phyloP scores from a whole-genome alignment of 2,329 filamentous ascomycete genomes.

The Chlorencoelia australis region DNA sequence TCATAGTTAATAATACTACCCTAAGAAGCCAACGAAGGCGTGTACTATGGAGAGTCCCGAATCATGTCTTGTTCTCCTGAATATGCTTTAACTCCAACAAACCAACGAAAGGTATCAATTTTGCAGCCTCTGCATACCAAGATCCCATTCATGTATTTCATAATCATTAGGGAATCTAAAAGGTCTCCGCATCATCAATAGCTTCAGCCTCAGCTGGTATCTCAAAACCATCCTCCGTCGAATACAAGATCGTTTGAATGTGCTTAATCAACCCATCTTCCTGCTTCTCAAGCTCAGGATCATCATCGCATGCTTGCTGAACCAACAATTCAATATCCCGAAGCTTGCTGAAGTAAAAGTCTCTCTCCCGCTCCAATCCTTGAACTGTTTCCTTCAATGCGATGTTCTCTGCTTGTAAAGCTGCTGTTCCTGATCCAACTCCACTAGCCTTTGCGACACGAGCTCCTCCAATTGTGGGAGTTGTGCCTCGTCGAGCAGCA shows the following conservation, averaged over 20 bases:
- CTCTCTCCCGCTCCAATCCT: slow-evolving; percentile 87
- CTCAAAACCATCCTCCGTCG: slow-evolving; percentile 87
- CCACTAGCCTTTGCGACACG: slow-evolving; percentile 36
- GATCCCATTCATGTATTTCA: slow-evolving; percentile 14
- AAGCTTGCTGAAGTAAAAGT: slow-evolving; percentile 99
- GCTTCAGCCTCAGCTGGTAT: slow-evolving; percentile 66
- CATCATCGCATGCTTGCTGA: slow-evolving; percentile 84
- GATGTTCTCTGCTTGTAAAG: slow-evolving; percentile 73
- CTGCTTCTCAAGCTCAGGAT: slow-evolving; percentile 88
- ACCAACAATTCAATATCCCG: slow-evolving; percentile 92
- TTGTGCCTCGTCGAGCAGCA: slow-evolving; percentile 35
- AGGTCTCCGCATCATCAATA: slow-evolving; percentile 71
- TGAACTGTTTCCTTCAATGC: slow-evolving; percentile 92
- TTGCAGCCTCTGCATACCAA: slow-evolving; percentile 10
- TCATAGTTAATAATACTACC: too few relatives aligned
- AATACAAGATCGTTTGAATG: slow-evolving; percentile 95
- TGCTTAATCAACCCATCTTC: slow-evolving; percentile 88
- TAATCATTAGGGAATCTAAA: slow-evolving; percentile 34
- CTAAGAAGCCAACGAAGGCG: too few relatives aligned
- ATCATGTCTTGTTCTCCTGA: slow-evolving; percentile 6
- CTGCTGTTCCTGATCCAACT: slow-evolving; percentile 51
- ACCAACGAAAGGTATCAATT: slow-evolving; percentile 14
- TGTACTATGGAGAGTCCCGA: too few relatives aligned
- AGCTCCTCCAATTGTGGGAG: slow-evolving; percentile 32
- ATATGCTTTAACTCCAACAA: slow-evolving; percentile 21